These are phyloP conservation scores for Sporothrix schenckii DNA, from an alignment of 2,329 filamentous ascomycete genomes.

Conservation along the genomic window DNA sequence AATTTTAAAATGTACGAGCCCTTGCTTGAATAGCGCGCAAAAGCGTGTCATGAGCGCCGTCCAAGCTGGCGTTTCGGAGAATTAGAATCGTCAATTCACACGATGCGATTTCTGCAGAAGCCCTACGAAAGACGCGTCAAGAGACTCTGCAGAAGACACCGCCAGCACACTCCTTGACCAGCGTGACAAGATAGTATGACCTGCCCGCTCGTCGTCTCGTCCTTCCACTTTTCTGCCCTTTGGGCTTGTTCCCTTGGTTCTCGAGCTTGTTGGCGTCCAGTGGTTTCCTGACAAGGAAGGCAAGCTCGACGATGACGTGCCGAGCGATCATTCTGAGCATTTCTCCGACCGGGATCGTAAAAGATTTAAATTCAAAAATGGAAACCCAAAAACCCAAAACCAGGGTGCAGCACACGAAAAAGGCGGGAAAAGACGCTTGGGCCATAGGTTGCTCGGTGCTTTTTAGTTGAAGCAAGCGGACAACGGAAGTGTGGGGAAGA, in stretches of 20 bases:
- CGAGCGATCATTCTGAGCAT: not conserved
- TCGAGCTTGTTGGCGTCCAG: too few species aligned
- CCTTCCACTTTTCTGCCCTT: not conserved
- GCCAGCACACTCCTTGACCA: too few species aligned
- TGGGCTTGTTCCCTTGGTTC: not conserved
- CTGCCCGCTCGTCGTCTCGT: not conserved
- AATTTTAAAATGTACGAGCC: constrained; percentile 1
- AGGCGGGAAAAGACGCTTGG: not conserved
- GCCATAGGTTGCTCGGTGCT: not conserved
- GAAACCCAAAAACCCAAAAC: not conserved
- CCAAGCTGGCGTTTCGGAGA: not conserved
- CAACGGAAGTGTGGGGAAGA: constrained; percentile 5
- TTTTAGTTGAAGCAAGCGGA: not conserved
- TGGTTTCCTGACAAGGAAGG: too few species aligned
- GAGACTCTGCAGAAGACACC: too few species aligned
- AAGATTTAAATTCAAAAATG: not conserved
- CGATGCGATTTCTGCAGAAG: not conserved
- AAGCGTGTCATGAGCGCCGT: too few species aligned
- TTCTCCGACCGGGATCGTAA: not conserved
- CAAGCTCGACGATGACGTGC: not conserved
- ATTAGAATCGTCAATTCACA: not conserved
- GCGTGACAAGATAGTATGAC: too few species aligned
- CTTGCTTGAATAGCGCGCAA: constrained; percentile 10
- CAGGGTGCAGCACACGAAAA: not conserved
- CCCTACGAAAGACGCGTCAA: too few species aligned